Evolutionary conservation across 2,329 filamentous ascomycete species (phyloP).

Genomic region (Fusarium chuoi): DNA sequence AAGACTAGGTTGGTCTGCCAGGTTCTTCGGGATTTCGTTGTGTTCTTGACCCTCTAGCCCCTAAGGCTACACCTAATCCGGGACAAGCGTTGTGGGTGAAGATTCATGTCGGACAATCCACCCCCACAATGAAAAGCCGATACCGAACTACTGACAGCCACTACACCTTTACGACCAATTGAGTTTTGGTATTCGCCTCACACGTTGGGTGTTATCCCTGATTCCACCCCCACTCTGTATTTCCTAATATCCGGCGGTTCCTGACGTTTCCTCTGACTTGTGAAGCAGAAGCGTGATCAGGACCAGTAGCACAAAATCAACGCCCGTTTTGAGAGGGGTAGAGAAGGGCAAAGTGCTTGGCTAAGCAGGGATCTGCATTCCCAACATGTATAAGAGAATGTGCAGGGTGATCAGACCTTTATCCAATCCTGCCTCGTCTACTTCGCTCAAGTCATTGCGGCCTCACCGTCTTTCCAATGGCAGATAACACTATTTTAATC

Average conservation of each 20-base stretch:
- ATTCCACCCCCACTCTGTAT: background rate
- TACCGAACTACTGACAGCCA: background rate
- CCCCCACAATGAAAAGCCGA: background rate
- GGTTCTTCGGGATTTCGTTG: background rate
- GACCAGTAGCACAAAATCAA: background rate
- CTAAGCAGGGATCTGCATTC: background rate
- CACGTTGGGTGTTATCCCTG: accelerated
- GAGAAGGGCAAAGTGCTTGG: accelerated
- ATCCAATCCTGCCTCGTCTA: accelerated
- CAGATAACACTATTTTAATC: background rate
- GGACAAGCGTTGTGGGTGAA: background rate
- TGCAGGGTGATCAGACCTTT: background rate
- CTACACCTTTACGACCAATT: background rate
- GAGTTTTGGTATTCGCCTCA: accelerated
- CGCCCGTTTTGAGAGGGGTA: accelerated
- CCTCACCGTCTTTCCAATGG: background rate
- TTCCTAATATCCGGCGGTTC: background rate
- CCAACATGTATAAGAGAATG: background rate
- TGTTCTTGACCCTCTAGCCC: background rate
- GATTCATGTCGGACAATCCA: background rate
- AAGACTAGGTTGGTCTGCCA: background rate
- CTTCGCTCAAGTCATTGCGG: background rate
- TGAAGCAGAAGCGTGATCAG: background rate
- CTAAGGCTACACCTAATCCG: background rate
- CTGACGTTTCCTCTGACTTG: background rate